Percentiles rank a stretch among this genome's conserved stretches.
Evolutionary conservation across 1,139 yeast species (phyloP).

Genomic region (Suhomyces maxii): DNA sequence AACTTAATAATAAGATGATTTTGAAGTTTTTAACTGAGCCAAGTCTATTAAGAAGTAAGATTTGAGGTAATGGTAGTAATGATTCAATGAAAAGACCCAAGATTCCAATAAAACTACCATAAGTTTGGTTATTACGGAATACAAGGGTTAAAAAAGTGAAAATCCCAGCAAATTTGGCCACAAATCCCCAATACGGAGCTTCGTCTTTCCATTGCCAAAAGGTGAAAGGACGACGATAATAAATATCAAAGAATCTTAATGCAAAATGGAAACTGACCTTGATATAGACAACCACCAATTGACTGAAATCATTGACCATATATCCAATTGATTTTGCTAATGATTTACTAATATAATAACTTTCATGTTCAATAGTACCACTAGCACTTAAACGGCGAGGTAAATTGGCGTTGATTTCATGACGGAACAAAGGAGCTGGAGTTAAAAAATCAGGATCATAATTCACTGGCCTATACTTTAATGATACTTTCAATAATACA

Average conservation of each 20-base stretch:
- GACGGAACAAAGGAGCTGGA: constrained; percentile 30
- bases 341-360: constrained; percentile 11
- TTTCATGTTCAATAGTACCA: constrained; percentile 15
- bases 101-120: constrained; percentile 66
- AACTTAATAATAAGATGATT: constrained; percentile 68
- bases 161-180: constrained; percentile 45
- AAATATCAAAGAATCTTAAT: constrained; percentile 66
- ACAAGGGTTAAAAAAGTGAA: constrained; percentile 47
- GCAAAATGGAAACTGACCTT: constrained; percentile 25
- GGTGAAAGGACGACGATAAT: constrained; percentile 59
- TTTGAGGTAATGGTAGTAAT: constrained; percentile 86
- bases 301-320: constrained; percentile 23
- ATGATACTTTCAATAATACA: constrained; percentile 59
- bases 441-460: constrained; percentile 45
- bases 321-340: constrained; percentile 13
- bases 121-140: constrained; percentile 39
- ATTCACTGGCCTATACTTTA: constrained; percentile 54
- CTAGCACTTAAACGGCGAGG: constrained; percentile 17
- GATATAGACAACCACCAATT: constrained; percentile 16
- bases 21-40: constrained; percentile 79
- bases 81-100: constrained; percentile 77
- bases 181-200: constrained; percentile 63
- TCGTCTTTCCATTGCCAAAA: constrained; percentile 89
- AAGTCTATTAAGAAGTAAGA: constrained; percentile 65
- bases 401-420: constrained; percentile 27